Evolutionary conservation across 2,329 filamentous ascomycete genomes (phyloP).

Genomic region (Ophiostoma triangulosporum): DNA sequence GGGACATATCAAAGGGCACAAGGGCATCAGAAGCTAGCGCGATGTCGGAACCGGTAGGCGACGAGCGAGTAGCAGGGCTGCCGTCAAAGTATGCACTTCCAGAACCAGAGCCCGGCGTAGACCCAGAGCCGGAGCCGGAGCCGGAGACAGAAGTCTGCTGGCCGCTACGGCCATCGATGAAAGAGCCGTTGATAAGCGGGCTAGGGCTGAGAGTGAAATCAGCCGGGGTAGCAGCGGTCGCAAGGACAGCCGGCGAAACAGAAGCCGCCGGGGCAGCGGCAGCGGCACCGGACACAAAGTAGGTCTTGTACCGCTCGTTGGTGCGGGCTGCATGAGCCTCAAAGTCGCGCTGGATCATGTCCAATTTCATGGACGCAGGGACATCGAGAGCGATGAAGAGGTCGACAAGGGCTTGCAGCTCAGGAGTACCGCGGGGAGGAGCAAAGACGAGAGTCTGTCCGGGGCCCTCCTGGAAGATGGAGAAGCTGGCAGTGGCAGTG

Average conservation of each 20-base stretch:
- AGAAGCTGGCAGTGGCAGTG: conserved; percentile 33
- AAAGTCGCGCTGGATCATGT: conserved; percentile 15
- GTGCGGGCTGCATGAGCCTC: conserved; percentile 27
- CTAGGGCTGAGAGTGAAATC: conserved; percentile 29
- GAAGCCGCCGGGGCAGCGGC: background rate
- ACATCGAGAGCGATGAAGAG: conserved; percentile 35
- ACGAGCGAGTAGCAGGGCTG: conserved; percentile 6
- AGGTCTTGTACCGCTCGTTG: conserved; percentile 48
- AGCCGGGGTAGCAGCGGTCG: conserved; percentile 11
- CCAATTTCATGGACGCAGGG: conserved; percentile 33
- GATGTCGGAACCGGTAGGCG: conserved; percentile 22
- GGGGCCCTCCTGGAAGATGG: conserved; percentile 44
- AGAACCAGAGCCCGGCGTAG: background rate
- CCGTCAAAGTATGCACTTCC: conserved; percentile 8
- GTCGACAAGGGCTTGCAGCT: conserved; percentile 48
- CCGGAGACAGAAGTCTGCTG: background rate
- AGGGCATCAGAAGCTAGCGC: conserved; percentile 18
- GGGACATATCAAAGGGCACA: conserved; percentile 7
- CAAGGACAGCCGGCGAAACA: background rate
- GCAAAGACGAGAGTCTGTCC: conserved; percentile 50
- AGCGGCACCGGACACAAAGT: conserved; percentile 26
- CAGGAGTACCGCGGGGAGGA: conserved; percentile 47
- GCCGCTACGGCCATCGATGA: conserved; percentile 1
- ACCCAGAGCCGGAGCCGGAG: background rate
- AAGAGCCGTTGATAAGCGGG: conserved; percentile 30